Base-by-base conservation (phyloP, 495 filamentous ascomycete species). In the Aspergillus diversus region DNA sequence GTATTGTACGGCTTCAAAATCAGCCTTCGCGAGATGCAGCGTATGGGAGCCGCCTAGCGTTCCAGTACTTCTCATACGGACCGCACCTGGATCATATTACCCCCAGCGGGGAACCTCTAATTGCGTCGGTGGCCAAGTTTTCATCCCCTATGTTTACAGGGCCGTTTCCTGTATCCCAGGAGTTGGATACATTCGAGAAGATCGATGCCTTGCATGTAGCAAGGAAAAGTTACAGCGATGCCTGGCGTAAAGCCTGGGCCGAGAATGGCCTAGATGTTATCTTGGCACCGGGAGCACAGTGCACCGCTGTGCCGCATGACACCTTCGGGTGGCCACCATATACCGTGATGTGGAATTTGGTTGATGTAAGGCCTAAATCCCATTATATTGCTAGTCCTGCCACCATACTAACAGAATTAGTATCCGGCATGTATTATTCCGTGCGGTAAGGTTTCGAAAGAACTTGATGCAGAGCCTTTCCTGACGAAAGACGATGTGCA, bases 281-380 rank as follows among this genome's bases (percentile, higher is more conserved):
- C 49, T 11, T 86, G 11, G 73, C 74, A 46, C 80, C 82, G 7
- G 75, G 76, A 37, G 74, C 78, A 31, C 78, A 81, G 69, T 78
- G 67, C n/a, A 83, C 81, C 3, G 82, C 83, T 4, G 75, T 79
- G 17, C 71, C 71, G 21, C 75, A 83, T 67, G 84, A 86, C 69
- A 79, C 75, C 0, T 86, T 75, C 64, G 82, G 81, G 0, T 71
- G 80, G 68, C 73, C 79, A 16, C 64, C 77, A n/a, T 85, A 85
- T 66, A 84, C 84, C 5, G 63, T 77, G 9, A 55, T 84, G 33
- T 75, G 76, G 73, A 85, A 84, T 65, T n/a, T 84, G 60, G 50
- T 85, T 5, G 81, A 85, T 70, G 83, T 84, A 68, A 72, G 81
- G 17, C 37, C 31, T 60, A 8, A 1, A 27, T 2, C 1, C 21